Percentiles rank a stretch among this genome's conserved stretches.
These are phyloP conservation scores for Nannochloropsis oceanica DNA, from an alignment of 108 stramenopile species.

Conservation along the genomic window DNA sequence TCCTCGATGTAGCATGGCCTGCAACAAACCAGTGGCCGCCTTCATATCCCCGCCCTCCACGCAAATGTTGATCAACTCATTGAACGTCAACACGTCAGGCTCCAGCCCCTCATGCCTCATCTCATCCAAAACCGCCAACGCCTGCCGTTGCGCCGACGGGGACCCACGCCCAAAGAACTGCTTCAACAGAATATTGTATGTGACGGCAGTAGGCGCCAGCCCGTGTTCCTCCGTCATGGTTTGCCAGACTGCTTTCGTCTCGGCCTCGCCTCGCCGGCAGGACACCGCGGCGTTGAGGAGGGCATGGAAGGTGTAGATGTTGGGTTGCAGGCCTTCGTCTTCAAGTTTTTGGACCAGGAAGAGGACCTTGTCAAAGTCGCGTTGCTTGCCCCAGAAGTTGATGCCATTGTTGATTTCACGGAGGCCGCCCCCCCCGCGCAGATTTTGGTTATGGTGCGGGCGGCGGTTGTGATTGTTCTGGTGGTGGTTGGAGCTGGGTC, in stretches of 20 bases:
- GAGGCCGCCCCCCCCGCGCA: background rate
- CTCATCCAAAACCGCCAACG: background rate
- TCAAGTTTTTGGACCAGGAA: background rate
- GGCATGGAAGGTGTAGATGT: background rate
- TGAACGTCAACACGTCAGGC: background rate
- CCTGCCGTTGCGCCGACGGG: background rate
- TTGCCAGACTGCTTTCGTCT: background rate
- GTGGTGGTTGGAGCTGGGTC: too few relatives aligned
- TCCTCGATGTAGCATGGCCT: background rate
- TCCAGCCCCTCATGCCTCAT: background rate
- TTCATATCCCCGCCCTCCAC: background rate
- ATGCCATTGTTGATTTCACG: background rate
- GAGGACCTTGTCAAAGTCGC: background rate
- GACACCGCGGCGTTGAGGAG: background rate
- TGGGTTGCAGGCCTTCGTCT: background rate
- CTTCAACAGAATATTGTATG: background rate
- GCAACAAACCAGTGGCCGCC: background rate
- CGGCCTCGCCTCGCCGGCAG: background rate
- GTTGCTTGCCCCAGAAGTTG: background rate
- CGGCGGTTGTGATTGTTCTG: too few relatives aligned
- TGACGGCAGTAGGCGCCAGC: background rate
- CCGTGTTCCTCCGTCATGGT: background rate
- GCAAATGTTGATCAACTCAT: background rate
- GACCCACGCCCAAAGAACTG: background rate
- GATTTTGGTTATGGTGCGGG: background rate